Evolutionary conservation across 306 rosid species (phyloP).

Genomic region (Senna tora): DNA sequence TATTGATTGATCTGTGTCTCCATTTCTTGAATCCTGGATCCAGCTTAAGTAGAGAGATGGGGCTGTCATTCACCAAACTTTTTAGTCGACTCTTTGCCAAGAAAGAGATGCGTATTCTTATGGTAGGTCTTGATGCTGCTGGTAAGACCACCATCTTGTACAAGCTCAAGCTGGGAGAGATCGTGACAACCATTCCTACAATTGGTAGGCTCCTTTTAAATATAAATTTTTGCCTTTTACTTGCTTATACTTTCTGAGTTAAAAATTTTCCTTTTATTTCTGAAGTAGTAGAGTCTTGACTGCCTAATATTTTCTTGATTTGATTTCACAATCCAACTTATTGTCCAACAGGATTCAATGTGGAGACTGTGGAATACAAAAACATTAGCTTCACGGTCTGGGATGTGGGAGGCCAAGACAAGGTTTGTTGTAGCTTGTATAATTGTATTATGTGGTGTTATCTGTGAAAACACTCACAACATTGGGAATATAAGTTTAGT

Average conservation of each 20-base stretch:
- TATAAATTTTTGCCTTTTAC: not conserved
- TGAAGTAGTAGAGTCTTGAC: not conserved
- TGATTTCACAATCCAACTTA: not conserved
- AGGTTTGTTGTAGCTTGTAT: slow-evolving; percentile 42
- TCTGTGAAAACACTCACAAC: not conserved
- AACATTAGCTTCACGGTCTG: slow-evolving; percentile 66
- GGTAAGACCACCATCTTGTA: slow-evolving; percentile 65
- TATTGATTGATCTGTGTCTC: not conserved
- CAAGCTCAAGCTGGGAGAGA: slow-evolving; percentile 70
- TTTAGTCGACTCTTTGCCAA: slow-evolving; percentile 31
- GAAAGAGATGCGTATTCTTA: slow-evolving; percentile 30
- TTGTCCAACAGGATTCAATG: slow-evolving; percentile 53
- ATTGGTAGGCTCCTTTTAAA: slow-evolving; percentile 48
- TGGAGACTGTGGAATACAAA: slow-evolving; percentile 65
- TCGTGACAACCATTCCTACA: slow-evolving; percentile 71
- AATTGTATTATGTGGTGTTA: not conserved
- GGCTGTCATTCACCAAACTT: slow-evolving; percentile 29
- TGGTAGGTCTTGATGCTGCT: slow-evolving; percentile 26
- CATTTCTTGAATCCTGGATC: not conserved
- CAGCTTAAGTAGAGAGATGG: slow-evolving; percentile 51
- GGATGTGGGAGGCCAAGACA: slow-evolving; percentile 81
- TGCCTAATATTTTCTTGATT: not conserved
- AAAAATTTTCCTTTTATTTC: not conserved
- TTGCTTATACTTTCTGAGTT: not conserved
- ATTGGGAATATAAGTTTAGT: not conserved